A percentile compares a stretch with the other conserved stretches of the same genome.
Evolutionary conservation across 2,329 filamentous ascomycete genomes (phyloP).

Genomic region (Penicillium sp.): DNA sequence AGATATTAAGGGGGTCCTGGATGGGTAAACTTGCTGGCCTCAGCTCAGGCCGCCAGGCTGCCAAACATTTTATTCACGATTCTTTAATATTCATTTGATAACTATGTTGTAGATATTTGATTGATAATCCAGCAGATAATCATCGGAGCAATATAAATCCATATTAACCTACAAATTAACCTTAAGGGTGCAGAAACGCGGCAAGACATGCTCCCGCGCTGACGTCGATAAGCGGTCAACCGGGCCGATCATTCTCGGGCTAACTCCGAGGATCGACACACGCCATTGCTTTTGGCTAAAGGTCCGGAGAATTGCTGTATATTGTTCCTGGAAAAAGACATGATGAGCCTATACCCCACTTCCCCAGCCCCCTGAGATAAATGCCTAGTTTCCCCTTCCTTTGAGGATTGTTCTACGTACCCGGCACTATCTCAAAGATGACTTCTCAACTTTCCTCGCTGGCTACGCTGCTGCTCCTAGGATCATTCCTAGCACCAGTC

Average conservation of each 20-base stretch:
- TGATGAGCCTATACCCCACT: background rate
- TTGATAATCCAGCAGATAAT: background rate
- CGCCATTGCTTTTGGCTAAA: background rate
- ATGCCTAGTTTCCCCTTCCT: background rate
- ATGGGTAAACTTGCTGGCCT: background rate
- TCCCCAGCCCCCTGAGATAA: background rate
- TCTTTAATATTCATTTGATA: background rate
- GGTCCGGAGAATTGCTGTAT: background rate
- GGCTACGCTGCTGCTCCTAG: background rate
- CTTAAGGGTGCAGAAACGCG: too few relatives aligned
- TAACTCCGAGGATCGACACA: background rate
- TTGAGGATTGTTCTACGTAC: background rate
- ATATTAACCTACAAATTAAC: background rate
- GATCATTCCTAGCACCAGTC: conserved; percentile 1
- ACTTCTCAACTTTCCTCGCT: background rate
- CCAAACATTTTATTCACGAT: background rate
- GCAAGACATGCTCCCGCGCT: background rate
- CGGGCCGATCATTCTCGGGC: background rate
- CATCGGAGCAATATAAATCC: background rate
- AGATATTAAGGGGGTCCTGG: background rate
- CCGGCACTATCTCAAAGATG: background rate
- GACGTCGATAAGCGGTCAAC: background rate
- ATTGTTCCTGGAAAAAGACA: background rate
- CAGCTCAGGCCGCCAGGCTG: background rate
- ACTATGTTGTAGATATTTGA: too few relatives aligned